Percentiles rank a stretch among this genome's conserved stretches.
Evolutionary conservation across 495 filamentous ascomycete species (phyloP).

Genomic region (Pyrenopolyporus hunteri): DNA sequence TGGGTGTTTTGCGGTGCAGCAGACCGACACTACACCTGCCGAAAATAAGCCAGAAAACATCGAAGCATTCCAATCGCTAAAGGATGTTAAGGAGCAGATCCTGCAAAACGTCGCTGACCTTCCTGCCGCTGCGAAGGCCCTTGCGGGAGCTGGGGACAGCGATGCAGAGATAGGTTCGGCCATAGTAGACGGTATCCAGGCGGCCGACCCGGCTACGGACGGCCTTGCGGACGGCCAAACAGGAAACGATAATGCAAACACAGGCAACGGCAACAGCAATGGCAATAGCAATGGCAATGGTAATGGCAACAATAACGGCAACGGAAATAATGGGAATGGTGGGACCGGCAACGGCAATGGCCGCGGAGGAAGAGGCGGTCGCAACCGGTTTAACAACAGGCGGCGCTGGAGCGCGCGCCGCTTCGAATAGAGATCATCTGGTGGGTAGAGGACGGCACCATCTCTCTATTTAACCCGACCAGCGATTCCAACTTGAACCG

Average conservation of each 20-base stretch:
- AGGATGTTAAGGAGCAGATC: conserved; percentile 39
- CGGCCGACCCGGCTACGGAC: conserved; percentile 16
- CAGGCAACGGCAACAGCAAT: not conserved
- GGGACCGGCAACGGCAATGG: not conserved
- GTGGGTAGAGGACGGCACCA: not conserved
- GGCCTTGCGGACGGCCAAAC: conserved; percentile 2
- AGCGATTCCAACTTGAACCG: not conserved
- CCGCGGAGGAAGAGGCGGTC: not conserved
- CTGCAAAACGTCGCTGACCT: conserved; percentile 46
- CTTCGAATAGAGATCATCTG: not conserved
- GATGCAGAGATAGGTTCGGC: conserved; percentile 24
- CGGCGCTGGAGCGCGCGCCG: not conserved
- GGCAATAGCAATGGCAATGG: not conserved
- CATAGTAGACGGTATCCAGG: conserved; percentile 22
- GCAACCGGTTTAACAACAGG: not conserved
- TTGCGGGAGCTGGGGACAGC: conserved; percentile 5
- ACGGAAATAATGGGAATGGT: not conserved
- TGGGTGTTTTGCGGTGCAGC: conserved; percentile 54
- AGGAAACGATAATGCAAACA: not conserved
- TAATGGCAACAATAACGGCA: not conserved
- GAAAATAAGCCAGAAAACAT: conserved; percentile 47
- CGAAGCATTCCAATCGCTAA: conserved; percentile 39
- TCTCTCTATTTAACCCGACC: not conserved
- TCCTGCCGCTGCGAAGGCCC: conserved; percentile 44
- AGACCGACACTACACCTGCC: conserved; percentile 44